A percentile compares a stretch with the other conserved stretches of the same genome.
Evolutionary conservation across 1,139 yeast species (phyloP).

Genomic region (Diutina siamensis): DNA sequence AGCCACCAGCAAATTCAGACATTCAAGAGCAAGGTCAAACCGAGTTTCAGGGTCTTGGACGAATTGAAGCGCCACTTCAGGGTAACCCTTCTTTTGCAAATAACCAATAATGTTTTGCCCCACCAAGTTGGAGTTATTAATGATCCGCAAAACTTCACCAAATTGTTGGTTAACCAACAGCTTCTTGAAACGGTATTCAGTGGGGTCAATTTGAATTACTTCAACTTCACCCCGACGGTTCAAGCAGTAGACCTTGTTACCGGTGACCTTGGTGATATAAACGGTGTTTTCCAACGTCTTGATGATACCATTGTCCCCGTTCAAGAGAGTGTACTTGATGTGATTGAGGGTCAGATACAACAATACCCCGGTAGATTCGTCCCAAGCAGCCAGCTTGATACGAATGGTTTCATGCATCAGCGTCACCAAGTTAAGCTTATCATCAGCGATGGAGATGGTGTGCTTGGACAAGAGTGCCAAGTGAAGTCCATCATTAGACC

Average conservation of each 20-base stretch:
- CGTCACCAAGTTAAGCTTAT: constrained; percentile 64
- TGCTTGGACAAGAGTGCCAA: constrained; percentile 88
- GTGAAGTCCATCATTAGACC: constrained; percentile 84
- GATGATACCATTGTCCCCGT: constrained; percentile 91
- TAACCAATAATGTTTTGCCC: constrained; percentile 96
- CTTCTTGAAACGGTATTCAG: constrained; percentile 92
- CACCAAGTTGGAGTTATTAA: constrained; percentile 79
- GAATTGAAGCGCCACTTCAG: constrained; percentile 88
- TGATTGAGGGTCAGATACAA: constrained; percentile 92
- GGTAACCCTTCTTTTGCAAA: constrained; percentile 89
- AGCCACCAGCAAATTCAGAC: constrained; percentile 85
- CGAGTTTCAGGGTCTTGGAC: constrained; percentile 95
- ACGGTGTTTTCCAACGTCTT: constrained; percentile 88
- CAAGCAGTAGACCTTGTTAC: constrained; percentile 65
- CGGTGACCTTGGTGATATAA: constrained; percentile 65
- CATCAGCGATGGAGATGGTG: constrained; percentile 78
- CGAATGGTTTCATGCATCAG: constrained; percentile 94
- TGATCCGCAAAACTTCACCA: constrained; percentile 83
- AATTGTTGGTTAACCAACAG: constrained; percentile 86
- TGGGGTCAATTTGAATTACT: constrained; percentile 74
- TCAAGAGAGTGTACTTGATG: constrained; percentile 82
- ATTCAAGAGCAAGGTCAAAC: constrained; percentile 89
- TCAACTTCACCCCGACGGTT: constrained; percentile 82
- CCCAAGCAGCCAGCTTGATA: constrained; percentile 98
- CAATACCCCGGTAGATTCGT: constrained; percentile 72